Conservation (phyloP, 352 stramenopile genomes). For the Phytophthora cryptogea region DNA sequence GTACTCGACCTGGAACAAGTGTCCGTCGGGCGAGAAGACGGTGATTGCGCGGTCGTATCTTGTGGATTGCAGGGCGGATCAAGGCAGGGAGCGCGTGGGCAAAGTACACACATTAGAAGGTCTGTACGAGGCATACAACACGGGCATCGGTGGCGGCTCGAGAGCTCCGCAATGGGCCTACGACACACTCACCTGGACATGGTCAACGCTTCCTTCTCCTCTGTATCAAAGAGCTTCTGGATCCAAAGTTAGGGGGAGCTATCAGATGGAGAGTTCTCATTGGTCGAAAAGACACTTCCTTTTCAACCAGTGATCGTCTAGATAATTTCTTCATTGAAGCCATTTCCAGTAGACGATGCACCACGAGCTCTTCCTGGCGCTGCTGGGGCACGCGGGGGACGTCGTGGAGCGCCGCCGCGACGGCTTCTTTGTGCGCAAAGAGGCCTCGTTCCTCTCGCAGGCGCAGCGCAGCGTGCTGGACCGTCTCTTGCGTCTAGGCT, state of each 20-base stretch:
- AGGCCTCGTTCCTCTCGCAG: conserved; percentile 48
- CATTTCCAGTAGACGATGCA: conserved; percentile 59
- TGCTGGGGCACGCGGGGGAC: conserved; percentile 70
- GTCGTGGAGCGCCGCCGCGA: conserved; percentile 56
- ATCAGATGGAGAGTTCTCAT: conserved; percentile 1
- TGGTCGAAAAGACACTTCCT: not conserved
- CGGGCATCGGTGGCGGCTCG: not conserved
- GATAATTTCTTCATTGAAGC: conserved; percentile 1
- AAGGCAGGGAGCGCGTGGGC: not conserved
- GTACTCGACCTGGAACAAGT: conserved; percentile 99
- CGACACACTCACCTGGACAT: conserved; percentile 45
- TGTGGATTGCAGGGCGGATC: not conserved
- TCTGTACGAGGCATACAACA: conserved; percentile 1
- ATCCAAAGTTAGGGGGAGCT: conserved; percentile 31
- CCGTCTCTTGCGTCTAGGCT: conserved; percentile 58
- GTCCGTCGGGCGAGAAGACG: conserved; percentile 99
- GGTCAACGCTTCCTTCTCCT: conserved; percentile 9
- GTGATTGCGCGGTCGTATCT: conserved; percentile 99
- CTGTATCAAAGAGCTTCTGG: conserved; percentile 23
- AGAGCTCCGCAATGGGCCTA: too few species aligned
- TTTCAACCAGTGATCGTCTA: not conserved
- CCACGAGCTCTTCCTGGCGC: conserved; percentile 79
- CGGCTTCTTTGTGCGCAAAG: conserved; percentile 59
- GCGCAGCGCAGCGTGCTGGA: conserved; percentile 61
- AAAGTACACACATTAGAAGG: conserved; percentile 1